Conservation (phyloP, 2,329 filamentous ascomycete genomes). For the Malbranchea cinnamomea region DNA sequence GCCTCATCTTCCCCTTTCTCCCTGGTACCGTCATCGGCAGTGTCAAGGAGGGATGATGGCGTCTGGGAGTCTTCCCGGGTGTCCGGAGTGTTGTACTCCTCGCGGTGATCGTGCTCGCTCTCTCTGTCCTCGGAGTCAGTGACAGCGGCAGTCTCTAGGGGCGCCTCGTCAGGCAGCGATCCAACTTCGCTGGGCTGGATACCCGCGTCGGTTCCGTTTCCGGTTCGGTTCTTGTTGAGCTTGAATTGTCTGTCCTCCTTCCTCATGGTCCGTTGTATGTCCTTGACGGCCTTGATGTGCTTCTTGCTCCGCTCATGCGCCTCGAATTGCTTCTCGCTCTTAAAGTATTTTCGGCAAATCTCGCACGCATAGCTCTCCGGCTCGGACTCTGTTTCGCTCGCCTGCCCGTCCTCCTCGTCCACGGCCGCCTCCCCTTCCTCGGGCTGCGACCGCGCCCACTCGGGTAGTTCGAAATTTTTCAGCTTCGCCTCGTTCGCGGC, state of each 20-base stretch:
- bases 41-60: too few relatives aligned
- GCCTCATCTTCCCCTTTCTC: too few relatives aligned
- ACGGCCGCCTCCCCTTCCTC: constrained; percentile 36
- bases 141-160: too few relatives aligned
- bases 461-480: constrained; percentile 48
- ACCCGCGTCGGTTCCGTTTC: too few relatives aligned
- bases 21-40: too few relatives aligned
- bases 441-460: constrained; percentile 55
- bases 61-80: too few relatives aligned
- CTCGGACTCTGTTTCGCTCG: constrained; percentile 32
- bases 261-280: constrained; percentile 67
- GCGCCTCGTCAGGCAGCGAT: too few relatives aligned
- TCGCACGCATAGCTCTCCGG: constrained; percentile 48
- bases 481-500: constrained; percentile 67
- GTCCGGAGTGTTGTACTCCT: too few relatives aligned
- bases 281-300: constrained; percentile 71
- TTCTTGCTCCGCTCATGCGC: constrained; percentile 95
- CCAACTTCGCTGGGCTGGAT: too few relatives aligned
- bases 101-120: too few relatives aligned
- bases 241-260: constrained; percentile 50
- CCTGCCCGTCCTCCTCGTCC: constrained; percentile 33
- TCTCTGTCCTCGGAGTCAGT: too few relatives aligned
- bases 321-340: constrained; percentile 84
- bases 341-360: constrained; percentile 52
- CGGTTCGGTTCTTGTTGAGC: constrained; percentile 9